Evolutionary conservation across 495 filamentous ascomycete genomes (phyloP).

Genomic region (Xylaria palmicola): DNA sequence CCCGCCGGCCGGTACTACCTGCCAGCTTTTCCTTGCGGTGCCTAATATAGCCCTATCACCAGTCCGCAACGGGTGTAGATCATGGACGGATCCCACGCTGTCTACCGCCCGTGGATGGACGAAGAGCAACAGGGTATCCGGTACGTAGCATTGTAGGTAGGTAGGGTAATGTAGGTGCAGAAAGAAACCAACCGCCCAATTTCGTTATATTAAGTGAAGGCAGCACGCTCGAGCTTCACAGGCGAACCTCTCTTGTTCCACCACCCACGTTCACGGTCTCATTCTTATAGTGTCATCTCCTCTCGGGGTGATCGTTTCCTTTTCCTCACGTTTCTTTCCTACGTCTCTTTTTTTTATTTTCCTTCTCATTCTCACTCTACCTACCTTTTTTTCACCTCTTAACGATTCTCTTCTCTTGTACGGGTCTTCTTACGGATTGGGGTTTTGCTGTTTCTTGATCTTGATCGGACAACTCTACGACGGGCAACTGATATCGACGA

Average conservation of each 20-base stretch:
- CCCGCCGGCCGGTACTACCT: neutral
- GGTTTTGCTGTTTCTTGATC: constrained; percentile 10
- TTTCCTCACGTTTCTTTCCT: constrained; percentile 37
- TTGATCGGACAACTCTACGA: neutral
- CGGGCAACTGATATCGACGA: neutral
- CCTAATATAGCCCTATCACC: constrained; percentile 6
- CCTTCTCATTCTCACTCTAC: constrained; percentile 22
- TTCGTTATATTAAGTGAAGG: constrained; percentile 11
- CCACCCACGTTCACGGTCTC: constrained; percentile 4
- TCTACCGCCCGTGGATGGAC: constrained; percentile 13
- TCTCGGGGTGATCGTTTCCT: constrained; percentile 29
- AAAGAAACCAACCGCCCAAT: neutral
- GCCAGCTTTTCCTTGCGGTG: neutral
- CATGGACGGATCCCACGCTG: neutral
- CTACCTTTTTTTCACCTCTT: constrained; percentile 27
- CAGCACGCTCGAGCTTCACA: constrained; percentile 4
- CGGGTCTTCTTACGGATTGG: constrained; percentile 11
- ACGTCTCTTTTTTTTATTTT: constrained; percentile 33
- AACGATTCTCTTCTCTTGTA: constrained; percentile 1
- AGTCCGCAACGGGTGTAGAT: neutral
- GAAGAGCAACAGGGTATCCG: neutral
- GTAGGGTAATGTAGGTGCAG: neutral
- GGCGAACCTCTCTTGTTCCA: constrained; percentile 10
- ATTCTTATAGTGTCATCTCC: constrained; percentile 26
- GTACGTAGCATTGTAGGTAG: neutral